Evolutionary conservation across 164 flowering plant genomes (phyloP).

Genomic region (Akebia trifoliata): DNA sequence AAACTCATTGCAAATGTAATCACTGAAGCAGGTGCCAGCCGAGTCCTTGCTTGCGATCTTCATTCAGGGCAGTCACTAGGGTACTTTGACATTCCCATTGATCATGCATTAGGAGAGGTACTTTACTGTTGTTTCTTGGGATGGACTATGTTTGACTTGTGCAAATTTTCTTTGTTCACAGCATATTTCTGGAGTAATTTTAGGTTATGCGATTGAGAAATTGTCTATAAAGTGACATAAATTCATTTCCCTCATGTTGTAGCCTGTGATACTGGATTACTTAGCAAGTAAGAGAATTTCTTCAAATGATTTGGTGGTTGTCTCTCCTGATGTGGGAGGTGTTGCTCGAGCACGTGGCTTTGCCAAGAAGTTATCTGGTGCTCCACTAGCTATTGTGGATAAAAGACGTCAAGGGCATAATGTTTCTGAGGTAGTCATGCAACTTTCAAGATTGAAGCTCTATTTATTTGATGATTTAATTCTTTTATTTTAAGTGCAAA

Average conservation of each 20-base stretch:
- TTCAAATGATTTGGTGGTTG: slow-evolving; percentile 78
- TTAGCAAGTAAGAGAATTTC: slow-evolving; percentile 76
- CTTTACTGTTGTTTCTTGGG: neutral
- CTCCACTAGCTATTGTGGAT: slow-evolving; percentile 95
- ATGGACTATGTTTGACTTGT: neutral
- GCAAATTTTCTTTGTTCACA: neutral
- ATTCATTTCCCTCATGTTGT: slow-evolving; percentile 16
- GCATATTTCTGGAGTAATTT: neutral
- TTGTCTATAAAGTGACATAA: neutral
- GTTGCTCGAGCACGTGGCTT: slow-evolving; percentile 93
- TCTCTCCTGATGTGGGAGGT: slow-evolving; percentile 97
- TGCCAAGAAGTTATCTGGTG: slow-evolving; percentile 93
- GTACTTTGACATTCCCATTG: slow-evolving; percentile 94
- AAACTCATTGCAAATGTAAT: slow-evolving; percentile 86
- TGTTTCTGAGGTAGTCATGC: slow-evolving; percentile 68
- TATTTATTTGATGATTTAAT: neutral
- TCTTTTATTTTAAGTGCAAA: neutral
- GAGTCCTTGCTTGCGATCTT: slow-evolving; percentile 91
- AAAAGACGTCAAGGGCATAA: slow-evolving; percentile 94
- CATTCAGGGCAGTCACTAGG: slow-evolving; percentile 94
- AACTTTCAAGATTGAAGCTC: neutral
- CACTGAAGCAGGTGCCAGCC: slow-evolving; percentile 87
- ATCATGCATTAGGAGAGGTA: slow-evolving; percentile 87
- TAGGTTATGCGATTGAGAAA: neutral
- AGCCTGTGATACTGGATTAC: slow-evolving; percentile 95